Conservation (phyloP, 257 asterid genomes). For the Cynanchum wilfordii region DNA sequence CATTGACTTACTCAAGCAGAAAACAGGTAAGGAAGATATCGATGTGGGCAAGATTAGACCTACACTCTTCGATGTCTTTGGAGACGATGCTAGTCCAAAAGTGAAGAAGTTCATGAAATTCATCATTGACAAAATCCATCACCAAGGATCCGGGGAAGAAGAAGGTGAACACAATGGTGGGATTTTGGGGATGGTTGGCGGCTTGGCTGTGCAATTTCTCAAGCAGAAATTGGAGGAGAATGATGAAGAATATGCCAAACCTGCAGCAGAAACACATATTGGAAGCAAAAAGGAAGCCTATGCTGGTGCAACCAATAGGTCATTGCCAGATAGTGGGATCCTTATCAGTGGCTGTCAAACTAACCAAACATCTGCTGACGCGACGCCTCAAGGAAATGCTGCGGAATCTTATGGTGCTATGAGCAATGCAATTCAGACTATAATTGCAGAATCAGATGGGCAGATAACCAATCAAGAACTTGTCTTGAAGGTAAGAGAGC, state of each 20-base stretch:
- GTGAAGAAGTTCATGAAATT: conserved; percentile 94
- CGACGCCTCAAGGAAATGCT: conserved; percentile 59
- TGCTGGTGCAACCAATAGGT: conserved; percentile 57
- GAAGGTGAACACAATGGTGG: conserved; percentile 34
- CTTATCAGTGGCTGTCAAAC: conserved; percentile 93
- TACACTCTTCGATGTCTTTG: conserved; percentile 74
- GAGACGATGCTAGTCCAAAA: conserved; percentile 93
- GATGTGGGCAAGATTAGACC: conserved; percentile 92
- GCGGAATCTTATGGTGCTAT: conserved; percentile 78
- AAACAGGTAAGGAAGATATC: conserved; percentile 86
- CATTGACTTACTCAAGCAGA: conserved; percentile 74
- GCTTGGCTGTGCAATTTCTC: conserved; percentile 73
- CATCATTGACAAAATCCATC: conserved; percentile 57
- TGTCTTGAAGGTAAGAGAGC: conserved; percentile 62
- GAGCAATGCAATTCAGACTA: conserved; percentile 83
- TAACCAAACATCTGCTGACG: conserved; percentile 80
- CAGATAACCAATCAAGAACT: conserved; percentile 56
- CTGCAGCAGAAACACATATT: conserved; percentile 63
- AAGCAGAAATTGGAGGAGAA: conserved; percentile 77
- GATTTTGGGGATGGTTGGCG: conserved; percentile 70
- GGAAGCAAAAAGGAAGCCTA: conserved; percentile 63
- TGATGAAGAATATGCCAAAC: conserved; percentile 60
- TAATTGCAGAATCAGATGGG: conserved; percentile 64
- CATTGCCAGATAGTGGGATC: conserved; percentile 62
- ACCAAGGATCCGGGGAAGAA: conserved; percentile 27